Evolutionary conservation across 352 stramenopile genomes (phyloP), one percentile per base, ranked within the genome.

Genomic region (Pythium aristosporum): DNA sequence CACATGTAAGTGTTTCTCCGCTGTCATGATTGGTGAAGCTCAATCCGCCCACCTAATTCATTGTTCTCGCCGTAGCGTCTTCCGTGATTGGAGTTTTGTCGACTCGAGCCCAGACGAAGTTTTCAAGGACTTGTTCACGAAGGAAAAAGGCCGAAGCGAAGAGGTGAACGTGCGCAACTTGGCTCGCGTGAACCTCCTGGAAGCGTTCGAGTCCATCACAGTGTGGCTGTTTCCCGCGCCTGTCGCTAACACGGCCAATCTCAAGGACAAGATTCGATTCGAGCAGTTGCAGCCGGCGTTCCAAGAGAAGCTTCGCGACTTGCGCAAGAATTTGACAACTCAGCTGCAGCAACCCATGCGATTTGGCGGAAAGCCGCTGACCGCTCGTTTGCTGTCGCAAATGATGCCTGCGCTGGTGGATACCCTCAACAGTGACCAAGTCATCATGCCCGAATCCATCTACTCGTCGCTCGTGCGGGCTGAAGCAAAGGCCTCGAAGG

Each of bases 361-460:
- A 25, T 96, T 96, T 60, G 88, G 90, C 57, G 68, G 81, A 2
- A 80, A 88, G 30, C 82, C 80, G 5, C 62, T 96, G 30, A 94
- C 87, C 3, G 87, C 81, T 0, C 81, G 79, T 23, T 75, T 90
- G 49, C 68, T 96, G 32, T 77, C 79, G 6, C 73, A 91, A 68
- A 81, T 96, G 68, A 90, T 96, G 76, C 87, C 83, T 30, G 73
- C 72, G 20, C 51, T 92, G 15, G 79, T 91, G 3, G 82, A 94
- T 52, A 91, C 82, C 8, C 57, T 96, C n/a, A 94, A 96, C 64
- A 90, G 86, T 25, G 86, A 96, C 60, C 71, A 89, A 65, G 76
- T 96, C 10, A 96, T 96, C 57, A 92, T 96, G 87, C 87, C 87
- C 1, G 87, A 94, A 67, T 94, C 87, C 5, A 96, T 96, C 65